Percentiles rank a stretch among this genome's conserved stretches.
Conservation (phyloP, 116 monocot genomes). For the Dioscorea cayenensis region DNA sequence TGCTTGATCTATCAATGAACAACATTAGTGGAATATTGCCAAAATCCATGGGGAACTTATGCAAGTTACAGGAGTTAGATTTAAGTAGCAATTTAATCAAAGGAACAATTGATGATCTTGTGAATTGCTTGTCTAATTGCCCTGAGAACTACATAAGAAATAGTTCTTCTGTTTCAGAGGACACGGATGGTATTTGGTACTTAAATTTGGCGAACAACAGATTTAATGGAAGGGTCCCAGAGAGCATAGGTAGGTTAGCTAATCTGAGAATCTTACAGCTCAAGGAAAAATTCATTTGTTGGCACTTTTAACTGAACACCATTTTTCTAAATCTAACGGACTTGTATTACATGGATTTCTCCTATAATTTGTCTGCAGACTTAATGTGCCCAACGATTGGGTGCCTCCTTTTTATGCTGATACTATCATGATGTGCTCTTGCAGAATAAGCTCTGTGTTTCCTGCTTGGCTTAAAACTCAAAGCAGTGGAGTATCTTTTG, state of each 20-base stretch:
- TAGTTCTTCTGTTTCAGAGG: too few species aligned
- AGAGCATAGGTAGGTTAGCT: neutral
- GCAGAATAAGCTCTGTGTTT: neutral
- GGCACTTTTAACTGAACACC: neutral
- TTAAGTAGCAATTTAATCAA: too few species aligned
- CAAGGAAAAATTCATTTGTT: neutral
- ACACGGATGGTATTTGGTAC: too few species aligned
- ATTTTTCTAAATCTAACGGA: neutral
- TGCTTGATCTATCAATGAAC: too few species aligned
- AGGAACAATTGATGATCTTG: too few species aligned
- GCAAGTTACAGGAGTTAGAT: too few species aligned
- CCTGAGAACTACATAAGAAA: neutral
- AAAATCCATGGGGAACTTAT: too few species aligned
- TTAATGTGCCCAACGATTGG: neutral
- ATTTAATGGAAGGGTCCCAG: neutral
- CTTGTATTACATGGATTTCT: neutral
- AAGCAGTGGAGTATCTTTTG: neutral
- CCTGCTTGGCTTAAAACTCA: neutral
- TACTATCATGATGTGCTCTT: neutral
- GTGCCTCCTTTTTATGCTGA: neutral
- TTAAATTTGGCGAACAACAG: neutral
- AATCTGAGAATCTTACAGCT: neutral
- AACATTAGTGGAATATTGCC: too few species aligned
- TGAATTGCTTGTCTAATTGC: constrained; percentile 1
- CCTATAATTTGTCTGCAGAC: neutral